Evolutionary conservation across 179 eudicot genomes (phyloP), one percentile per base, ranked within the genome.

Genomic region (Patellifolia procumbens): DNA sequence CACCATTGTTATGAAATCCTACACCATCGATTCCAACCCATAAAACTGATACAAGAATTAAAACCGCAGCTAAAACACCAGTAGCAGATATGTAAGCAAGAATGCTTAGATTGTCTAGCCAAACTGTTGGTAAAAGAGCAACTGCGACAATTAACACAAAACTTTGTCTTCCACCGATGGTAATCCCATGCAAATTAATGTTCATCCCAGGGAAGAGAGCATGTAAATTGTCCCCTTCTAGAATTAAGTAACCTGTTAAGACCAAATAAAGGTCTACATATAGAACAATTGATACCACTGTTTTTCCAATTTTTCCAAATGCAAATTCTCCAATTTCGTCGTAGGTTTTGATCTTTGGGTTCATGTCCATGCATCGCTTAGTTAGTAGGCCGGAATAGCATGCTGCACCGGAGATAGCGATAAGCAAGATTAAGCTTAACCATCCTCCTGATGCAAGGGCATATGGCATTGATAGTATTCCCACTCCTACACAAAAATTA

Each of bases 391-490:
- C 89, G 0, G 94, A 81, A 82, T 90, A 90, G 32, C 73, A 86
- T 73, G 89, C 63, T 49, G 83, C 78, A 4, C 71, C 0, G 12
- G 90, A 85, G 70, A 88, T 82, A 20, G 79, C 49, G 13, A 87
- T 72, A 1, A 90, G 82, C 19, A 87, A 43, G 28, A 82, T 63
- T 63, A 90, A 75, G 75, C 92, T 88, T 32, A 87, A 53, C 95
- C 95, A 90, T 10, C 95, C 95, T 78, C 92, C 89, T 85, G 81
- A 53, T 34, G 90, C 72, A 43, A 90, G 75, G 12, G 92, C 95
- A 74, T 83, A 90, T 24, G 95, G 89, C 32, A 83, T 78, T 8
- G 95, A 83, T 15, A 90, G 69, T 9, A 90, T 80, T 42, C 88
- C 92, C 31, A 87, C 88, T 43, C 90, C 88, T 85, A 63, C 56